phyloP scores from a whole-genome alignment of 1,284 basidiomycete species.

The Fomitopsis betulina region DNA sequence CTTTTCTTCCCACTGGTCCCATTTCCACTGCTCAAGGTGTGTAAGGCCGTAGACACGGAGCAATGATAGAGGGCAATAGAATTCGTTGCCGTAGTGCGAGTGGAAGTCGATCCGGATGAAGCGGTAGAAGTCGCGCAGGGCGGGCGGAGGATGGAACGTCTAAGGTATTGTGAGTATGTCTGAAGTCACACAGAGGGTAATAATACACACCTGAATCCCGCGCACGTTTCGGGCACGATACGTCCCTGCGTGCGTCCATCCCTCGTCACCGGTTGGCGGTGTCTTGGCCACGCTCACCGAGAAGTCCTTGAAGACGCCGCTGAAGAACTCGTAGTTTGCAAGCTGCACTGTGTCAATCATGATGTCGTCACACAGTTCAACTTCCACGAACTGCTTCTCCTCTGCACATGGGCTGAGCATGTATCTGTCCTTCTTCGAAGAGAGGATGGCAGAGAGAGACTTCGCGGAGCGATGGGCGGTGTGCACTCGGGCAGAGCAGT shows the following conservation, averaged over 20 bases:
- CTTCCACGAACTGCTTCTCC: slow-evolving; percentile 80
- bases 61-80: slow-evolving; percentile 93
- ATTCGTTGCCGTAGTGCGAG: slow-evolving; percentile 92
- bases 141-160: slow-evolving; percentile 75
- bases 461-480: slow-evolving; percentile 80
- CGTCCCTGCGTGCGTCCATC: slow-evolving; percentile 69
- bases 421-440: slow-evolving; percentile 90
- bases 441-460: slow-evolving; percentile 81
- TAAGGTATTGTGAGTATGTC: slow-evolving; percentile 23
- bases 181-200: not conserved
- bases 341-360: slow-evolving; percentile 94
- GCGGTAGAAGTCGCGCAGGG: slow-evolving; percentile 80
- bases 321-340: slow-evolving; percentile 98
- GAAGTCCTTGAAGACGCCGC: slow-evolving; percentile 93
- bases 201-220: slow-evolving; percentile 79
- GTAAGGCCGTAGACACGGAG: slow-evolving; percentile 95
- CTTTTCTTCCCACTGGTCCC: slow-evolving; percentile 76
- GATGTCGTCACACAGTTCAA: slow-evolving; percentile 98
- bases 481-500: slow-evolving; percentile 93
- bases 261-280: slow-evolving; percentile 57
- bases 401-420: slow-evolving; percentile 93
- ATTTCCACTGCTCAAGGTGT: slow-evolving; percentile 94
- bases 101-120: slow-evolving; percentile 95
- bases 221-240: slow-evolving; percentile 88
- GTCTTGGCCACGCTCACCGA: slow-evolving; percentile 82